phyloP scores from a whole-genome alignment of 495 filamentous ascomycete genomes.

The Tetracladium setigerum region DNA sequence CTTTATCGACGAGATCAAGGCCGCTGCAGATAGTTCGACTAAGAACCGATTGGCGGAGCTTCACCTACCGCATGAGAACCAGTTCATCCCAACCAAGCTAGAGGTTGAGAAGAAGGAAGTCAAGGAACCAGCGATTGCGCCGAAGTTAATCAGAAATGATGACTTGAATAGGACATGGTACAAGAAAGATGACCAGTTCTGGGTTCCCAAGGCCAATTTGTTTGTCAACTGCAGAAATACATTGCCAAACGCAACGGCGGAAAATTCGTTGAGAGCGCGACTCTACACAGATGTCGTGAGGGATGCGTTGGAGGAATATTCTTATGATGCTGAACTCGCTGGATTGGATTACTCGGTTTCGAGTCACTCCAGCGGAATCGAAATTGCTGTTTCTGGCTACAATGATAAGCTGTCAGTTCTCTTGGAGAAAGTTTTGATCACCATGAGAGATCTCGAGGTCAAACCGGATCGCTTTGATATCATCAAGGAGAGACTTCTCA shows the following conservation, averaged over 20 bases:
- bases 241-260: constrained; percentile 66
- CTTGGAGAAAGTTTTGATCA: constrained; percentile 80
- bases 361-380: constrained; percentile 62
- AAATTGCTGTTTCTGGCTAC: constrained; percentile 79
- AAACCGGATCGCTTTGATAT: constrained; percentile 81
- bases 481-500: constrained; percentile 75
- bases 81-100: constrained; percentile 91
- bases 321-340: constrained; percentile 92
- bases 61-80: constrained; percentile 87
- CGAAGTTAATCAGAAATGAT: constrained; percentile 84
- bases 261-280: constrained; percentile 65
- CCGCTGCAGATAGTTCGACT: constrained; percentile 49
- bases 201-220: constrained; percentile 91
- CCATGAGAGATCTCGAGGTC: constrained; percentile 78
- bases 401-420: constrained; percentile 93
- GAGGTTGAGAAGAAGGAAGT: constrained; percentile 92
- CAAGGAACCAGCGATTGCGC: constrained; percentile 61
- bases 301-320: constrained; percentile 88
- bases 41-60: constrained; percentile 58
- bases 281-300: constrained; percentile 83
- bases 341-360: constrained; percentile 78
- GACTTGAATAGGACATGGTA: constrained; percentile 81
- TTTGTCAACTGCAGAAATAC: constrained; percentile 75
- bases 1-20: constrained; percentile 60
- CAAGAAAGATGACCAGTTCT: constrained; percentile 98